Base-by-base conservation (phyloP, 2,329 filamentous ascomycete species). In the Cephalotrichum gorgonifer region DNA sequence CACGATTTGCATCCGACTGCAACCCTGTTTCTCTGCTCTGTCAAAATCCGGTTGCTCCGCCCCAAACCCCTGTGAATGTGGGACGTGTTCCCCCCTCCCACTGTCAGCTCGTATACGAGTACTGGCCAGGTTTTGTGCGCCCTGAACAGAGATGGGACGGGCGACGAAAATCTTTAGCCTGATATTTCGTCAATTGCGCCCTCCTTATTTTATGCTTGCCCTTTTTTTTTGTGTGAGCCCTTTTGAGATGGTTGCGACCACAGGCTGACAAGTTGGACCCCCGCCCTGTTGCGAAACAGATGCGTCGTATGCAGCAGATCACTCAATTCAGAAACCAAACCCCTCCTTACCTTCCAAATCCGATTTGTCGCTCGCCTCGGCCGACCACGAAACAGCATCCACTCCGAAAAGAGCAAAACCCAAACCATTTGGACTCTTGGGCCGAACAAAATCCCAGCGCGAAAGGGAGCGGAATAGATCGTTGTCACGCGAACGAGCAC, bases 341-440 rank as follows among this genome's bases (percentile, higher is more conserved):
- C 60, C 68, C 43, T 63, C 68, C 53, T 59, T 69, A 49, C 68
- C 71, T 35, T 71, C 74, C 43, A 71, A 64, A 57, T 76, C 77
- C 53, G 72, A 79, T 51, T 58, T 75, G 39, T 77, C 77, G 51
- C 58, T 78, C 45, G 68, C 68, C 35, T 75, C 75, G n/a, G 60
- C 62, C 49, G 75, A 79, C 43, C 61, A 66, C 60, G 75, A 79
- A 48, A 56, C 57, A 43, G 48, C 50, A 48, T 33, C 41, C 15
- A 31, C 44, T 20, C 57, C 61, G 20, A 75, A 71, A 61, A 76
- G 70, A 58, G 64, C 59, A 55, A 80, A 79, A 56, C 68, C 72
- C 14, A 81, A 80, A 52, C 67, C 74, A 8, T 81, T 81, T 60
- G 67, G 68, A 20, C 63, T 76, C 23, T 61, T 81, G 15, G 67